A percentile compares a stretch with the other conserved stretches of the same genome.
These are phyloP conservation scores for Cichorium intybus DNA, from an alignment of 140 eudicot species.

Conservation along the genomic window DNA sequence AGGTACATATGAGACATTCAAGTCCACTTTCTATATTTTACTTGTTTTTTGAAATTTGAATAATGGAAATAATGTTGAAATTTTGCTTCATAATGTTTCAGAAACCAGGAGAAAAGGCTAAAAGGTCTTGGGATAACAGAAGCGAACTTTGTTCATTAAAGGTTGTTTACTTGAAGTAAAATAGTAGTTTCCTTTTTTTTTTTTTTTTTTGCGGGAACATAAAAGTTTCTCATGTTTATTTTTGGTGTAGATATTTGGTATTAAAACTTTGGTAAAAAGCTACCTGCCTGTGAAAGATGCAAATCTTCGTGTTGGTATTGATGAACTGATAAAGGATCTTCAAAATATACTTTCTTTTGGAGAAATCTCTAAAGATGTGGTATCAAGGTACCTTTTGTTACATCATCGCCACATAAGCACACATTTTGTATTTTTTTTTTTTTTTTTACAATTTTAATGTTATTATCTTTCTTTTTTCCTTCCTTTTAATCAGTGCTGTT, in stretches of 20 bases:
- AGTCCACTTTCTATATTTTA: slow-evolving; percentile 13
- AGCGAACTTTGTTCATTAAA: slow-evolving; percentile 81
- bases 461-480: slow-evolving; percentile 16
- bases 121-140: slow-evolving; percentile 67
- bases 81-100: slow-evolving; percentile 37
- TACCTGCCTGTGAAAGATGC: slow-evolving; percentile 94
- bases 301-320: slow-evolving; percentile 92
- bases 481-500: slow-evolving; percentile 52
- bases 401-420: not conserved
- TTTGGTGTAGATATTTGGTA: slow-evolving; percentile 60
- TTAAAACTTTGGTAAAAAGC: slow-evolving; percentile 88
- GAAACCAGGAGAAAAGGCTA: slow-evolving; percentile 47
- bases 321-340: slow-evolving; percentile 61
- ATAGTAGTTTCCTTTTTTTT: not conserved
- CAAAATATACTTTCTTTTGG: slow-evolving; percentile 64
- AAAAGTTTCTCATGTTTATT: slow-evolving; percentile 24
- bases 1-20: slow-evolving; percentile 52
- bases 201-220: not conserved
- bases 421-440: not conserved
- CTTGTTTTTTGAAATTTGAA: not conserved
- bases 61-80: slow-evolving; percentile 3
- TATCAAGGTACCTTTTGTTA: slow-evolving; percentile 61
- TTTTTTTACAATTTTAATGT: not conserved
- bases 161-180: slow-evolving; percentile 43
- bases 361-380: slow-evolving; percentile 65